A percentile compares a stretch with the other conserved stretches of the same genome.
Conservation (phyloP, 495 filamentous ascomycete genomes). For the Pyrenopolyporus hunteri region DNA sequence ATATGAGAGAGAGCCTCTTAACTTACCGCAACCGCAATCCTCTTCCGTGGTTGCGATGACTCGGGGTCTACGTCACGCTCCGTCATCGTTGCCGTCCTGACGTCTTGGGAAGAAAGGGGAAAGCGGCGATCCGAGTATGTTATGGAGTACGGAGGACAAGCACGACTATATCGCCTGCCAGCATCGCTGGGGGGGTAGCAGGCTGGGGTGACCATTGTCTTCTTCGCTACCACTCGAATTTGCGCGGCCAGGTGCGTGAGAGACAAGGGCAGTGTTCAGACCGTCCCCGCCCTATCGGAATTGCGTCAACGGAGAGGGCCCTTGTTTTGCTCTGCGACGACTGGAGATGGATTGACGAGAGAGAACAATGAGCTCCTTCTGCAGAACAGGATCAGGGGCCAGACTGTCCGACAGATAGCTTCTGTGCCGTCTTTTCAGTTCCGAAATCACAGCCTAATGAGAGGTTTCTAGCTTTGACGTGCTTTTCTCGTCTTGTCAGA, state of each 20-base stretch:
- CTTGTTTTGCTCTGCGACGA: conserved; percentile 37
- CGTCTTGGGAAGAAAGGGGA: conserved; percentile 45
- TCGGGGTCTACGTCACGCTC: conserved; percentile 50
- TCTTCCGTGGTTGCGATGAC: conserved; percentile 54
- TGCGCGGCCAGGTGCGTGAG: conserved; percentile 35
- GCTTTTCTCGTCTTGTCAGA: conserved; percentile 41
- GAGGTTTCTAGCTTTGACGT: conserved; percentile 36
- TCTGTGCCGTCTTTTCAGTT: conserved; percentile 19
- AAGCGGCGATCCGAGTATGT: conserved; percentile 45
- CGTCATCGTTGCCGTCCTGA: conserved; percentile 47
- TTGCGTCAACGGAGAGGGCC: conserved; percentile 33
- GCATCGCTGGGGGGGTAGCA: conserved; percentile 44
- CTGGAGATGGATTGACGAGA: conserved; percentile 28
- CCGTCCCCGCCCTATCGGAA: conserved; percentile 38
- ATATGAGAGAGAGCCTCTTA: background rate
- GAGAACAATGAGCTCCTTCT: conserved; percentile 29
- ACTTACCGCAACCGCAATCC: conserved; percentile 75
- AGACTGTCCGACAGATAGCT: conserved; percentile 27
- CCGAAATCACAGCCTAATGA: conserved; percentile 26
- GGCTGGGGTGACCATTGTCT: conserved; percentile 53
- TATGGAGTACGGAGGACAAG: conserved; percentile 46
- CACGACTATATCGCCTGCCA: conserved; percentile 50
- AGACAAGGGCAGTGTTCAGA: conserved; percentile 35
- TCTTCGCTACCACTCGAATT: conserved; percentile 33
- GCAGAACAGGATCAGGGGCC: conserved; percentile 31